Evolutionary conservation across 1,139 yeast species (phyloP).

Genomic region (Pichia sp.): DNA sequence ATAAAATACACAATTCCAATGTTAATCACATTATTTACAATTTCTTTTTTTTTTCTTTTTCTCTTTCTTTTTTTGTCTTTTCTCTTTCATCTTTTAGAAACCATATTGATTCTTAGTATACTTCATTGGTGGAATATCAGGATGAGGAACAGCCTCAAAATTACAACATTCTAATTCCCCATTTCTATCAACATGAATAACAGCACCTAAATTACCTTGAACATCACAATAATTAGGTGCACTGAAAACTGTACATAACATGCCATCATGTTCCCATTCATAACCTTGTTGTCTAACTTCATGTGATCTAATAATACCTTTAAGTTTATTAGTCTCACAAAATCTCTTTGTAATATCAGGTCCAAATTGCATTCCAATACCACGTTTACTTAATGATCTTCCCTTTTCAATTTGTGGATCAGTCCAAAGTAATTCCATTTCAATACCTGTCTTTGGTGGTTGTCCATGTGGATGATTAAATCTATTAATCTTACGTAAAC

Average conservation of each 20-base stretch:
- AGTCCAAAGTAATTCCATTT: slow-evolving; percentile 97
- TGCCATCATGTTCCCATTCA: slow-evolving; percentile 79
- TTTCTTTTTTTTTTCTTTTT: too few relatives aligned
- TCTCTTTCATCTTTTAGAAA: slow-evolving; percentile 11
- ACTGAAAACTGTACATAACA: slow-evolving; percentile 84
- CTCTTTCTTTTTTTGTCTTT: too few relatives aligned
- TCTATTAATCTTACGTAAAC: slow-evolving; percentile 66
- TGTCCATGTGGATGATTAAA: slow-evolving; percentile 36
- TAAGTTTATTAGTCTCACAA: slow-evolving; percentile 62
- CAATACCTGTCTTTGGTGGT: slow-evolving; percentile 86
- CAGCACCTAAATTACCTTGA: slow-evolving; percentile 87
- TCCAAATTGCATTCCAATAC: slow-evolving; percentile 93
- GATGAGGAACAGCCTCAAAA: slow-evolving; percentile 83
- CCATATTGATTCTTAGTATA: slow-evolving; percentile 56
- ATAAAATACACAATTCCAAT: background rate
- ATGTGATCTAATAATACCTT: slow-evolving; percentile 85
- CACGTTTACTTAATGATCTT: slow-evolving; percentile 84
- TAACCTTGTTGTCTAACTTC: slow-evolving; percentile 93
- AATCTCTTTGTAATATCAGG: slow-evolving; percentile 86
- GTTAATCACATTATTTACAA: background rate
- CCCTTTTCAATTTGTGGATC: slow-evolving; percentile 84
- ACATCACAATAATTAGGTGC: slow-evolving; percentile 97
- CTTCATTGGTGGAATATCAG: slow-evolving; percentile 92
- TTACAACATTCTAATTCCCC: slow-evolving; percentile 48
- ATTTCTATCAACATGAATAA: slow-evolving; percentile 47